Percentiles rank a stretch among this genome's conserved stretches.
phyloP scores from a whole-genome alignment of 176 grass and related monocot genomes.

The Otatea glauca region DNA sequence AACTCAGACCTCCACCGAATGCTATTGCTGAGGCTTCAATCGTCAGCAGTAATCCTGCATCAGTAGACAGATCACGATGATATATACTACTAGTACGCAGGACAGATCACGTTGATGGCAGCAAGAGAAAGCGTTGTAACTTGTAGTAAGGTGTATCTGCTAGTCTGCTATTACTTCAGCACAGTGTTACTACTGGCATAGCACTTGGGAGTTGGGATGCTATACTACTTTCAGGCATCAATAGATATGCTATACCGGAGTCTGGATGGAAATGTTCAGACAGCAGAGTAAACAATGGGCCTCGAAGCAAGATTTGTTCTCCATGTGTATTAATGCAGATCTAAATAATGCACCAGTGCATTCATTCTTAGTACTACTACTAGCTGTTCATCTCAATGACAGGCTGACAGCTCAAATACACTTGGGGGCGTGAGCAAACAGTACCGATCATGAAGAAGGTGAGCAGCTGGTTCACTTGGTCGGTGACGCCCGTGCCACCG shows the following conservation, averaged over 20 bases:
- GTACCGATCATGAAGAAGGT: conserved; percentile 75
- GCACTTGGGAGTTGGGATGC: not conserved
- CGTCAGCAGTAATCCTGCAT: conserved; percentile 60
- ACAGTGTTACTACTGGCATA: not conserved
- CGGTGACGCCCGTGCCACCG: conserved; percentile 63
- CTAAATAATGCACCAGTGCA: not conserved
- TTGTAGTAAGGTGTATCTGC: not conserved
- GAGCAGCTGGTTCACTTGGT: conserved; percentile 72
- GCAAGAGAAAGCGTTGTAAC: no score
- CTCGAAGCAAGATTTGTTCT: conserved; percentile 1
- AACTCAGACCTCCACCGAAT: conserved; percentile 56
- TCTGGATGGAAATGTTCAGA: not conserved
- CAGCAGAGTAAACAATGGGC: not conserved
- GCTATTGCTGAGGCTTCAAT: conserved; percentile 68
- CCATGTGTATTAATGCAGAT: conserved; percentile 28
- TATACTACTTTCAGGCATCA: not conserved
- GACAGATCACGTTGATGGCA: not conserved
- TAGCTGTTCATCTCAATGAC: not conserved
- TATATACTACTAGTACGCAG: not conserved
- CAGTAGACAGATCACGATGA: conserved; percentile 5
- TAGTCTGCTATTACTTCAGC: not conserved
- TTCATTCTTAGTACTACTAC: not conserved
- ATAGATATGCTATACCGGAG: not conserved
- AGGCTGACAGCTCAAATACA: not conserved
- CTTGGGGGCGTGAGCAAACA: not conserved